These are phyloP conservation scores for Trichosporon sp. DNA, from an alignment of 1,284 basidiomycete species.

Conservation along the genomic window DNA sequence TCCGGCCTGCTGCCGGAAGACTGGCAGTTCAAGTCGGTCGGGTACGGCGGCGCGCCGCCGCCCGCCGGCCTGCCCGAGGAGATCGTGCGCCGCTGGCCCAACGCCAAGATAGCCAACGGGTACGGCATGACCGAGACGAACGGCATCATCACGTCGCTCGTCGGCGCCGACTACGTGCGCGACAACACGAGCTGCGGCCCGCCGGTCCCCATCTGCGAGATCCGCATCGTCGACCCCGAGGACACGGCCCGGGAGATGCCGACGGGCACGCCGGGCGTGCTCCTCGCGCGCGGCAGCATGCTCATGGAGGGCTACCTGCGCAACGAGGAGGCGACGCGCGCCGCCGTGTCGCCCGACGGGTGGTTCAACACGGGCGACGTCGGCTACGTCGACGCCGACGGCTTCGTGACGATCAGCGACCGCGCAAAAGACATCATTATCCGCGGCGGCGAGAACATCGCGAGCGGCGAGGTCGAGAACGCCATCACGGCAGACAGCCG, in stretches of 20 bases:
- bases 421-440: slow-evolving; percentile 41
- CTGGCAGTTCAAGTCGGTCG: slow-evolving; percentile 30
- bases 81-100: slow-evolving; percentile 32
- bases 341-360: slow-evolving; percentile 28
- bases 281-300: slow-evolving; percentile 35
- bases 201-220: slow-evolving; percentile 34
- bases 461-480: slow-evolving; percentile 41
- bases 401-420: slow-evolving; percentile 41
- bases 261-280: slow-evolving; percentile 27
- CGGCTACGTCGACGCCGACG: slow-evolving; percentile 33
- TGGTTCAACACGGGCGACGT: slow-evolving; percentile 47
- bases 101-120: slow-evolving; percentile 25
- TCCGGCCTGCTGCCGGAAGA: slow-evolving; percentile 14
- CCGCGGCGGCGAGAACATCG: slow-evolving; percentile 42
- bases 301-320: slow-evolving; percentile 40
- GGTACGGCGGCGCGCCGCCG: slow-evolving; percentile 45
- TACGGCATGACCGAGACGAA: slow-evolving; percentile 47
- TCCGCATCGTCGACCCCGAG: slow-evolving; percentile 34
- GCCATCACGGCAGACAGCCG: slow-evolving; percentile 32
- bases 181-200: slow-evolving; percentile 21
- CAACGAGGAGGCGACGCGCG: slow-evolving; percentile 22
- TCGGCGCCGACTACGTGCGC: slow-evolving; percentile 37
- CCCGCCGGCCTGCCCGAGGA: slow-evolving; percentile 33
- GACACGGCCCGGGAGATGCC: slow-evolving; percentile 12
- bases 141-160: slow-evolving; percentile 35